phyloP scores from a whole-genome alignment of 176 grass and related monocot genomes.

The Thalia dealbata region DNA sequence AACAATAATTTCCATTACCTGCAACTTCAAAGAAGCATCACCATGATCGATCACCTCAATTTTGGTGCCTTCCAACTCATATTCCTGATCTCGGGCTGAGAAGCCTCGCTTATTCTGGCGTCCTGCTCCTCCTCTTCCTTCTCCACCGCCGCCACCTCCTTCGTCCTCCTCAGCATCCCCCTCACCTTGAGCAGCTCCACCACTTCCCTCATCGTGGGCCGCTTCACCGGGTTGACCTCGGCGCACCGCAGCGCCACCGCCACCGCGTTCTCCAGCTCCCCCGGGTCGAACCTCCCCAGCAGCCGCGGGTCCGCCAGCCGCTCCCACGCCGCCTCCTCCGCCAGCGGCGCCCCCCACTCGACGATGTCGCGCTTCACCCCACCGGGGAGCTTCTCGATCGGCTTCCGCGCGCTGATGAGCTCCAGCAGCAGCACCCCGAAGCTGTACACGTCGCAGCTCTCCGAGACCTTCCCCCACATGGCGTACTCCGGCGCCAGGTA shows the following conservation, averaged over 20 bases:
- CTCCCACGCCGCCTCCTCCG: conserved; percentile 46
- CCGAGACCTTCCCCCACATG: conserved; percentile 71
- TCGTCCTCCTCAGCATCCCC: conserved; percentile 11
- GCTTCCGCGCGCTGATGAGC: conserved; percentile 44
- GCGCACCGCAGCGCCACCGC: conserved; percentile 47
- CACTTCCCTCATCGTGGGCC: conserved; percentile 45
- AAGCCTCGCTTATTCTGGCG: neutral
- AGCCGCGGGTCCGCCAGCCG: conserved; percentile 46
- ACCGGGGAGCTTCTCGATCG: conserved; percentile 51
- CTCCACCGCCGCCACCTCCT: conserved; percentile 23
- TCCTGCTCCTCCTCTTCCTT: conserved; percentile 1
- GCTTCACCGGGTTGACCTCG: conserved; percentile 22
- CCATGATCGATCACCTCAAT: neutral
- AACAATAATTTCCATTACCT: neutral
- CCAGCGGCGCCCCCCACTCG: conserved; percentile 48
- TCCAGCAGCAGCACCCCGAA: conserved; percentile 74
- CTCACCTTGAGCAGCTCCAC: conserved; percentile 42
- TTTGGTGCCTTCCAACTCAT: neutral
- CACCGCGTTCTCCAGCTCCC: conserved; percentile 36
- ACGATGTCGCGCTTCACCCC: conserved; percentile 58
- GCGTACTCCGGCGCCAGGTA: conserved; percentile 78
- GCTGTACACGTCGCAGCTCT: conserved; percentile 84
- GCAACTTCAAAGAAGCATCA: neutral
- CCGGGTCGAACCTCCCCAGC: conserved; percentile 30
- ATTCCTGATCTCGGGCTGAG: neutral